Percentiles rank a stretch among this genome's conserved stretches.
phyloP scores from a whole-genome alignment of 495 filamentous ascomycete species.

The Parathielavia hyrcaniae region DNA sequence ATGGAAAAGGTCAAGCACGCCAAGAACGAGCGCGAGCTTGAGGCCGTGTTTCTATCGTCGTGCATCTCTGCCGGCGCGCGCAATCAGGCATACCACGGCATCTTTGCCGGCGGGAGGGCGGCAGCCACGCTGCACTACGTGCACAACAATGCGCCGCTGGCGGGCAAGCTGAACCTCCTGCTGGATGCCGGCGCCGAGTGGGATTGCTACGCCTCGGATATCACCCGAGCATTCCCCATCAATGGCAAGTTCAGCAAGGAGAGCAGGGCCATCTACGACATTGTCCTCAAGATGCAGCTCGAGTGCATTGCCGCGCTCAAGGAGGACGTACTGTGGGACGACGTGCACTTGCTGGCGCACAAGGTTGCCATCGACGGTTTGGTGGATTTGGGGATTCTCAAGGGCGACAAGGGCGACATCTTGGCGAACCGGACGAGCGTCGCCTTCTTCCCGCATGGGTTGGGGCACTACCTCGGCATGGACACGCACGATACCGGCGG shows the following conservation, averaged over 20 bases:
- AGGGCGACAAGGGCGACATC: conserved; percentile 62
- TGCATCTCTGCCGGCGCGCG: conserved; percentile 68
- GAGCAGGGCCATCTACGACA: conserved; percentile 72
- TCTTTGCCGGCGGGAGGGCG: conserved; percentile 69
- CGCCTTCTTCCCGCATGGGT: conserved; percentile 87
- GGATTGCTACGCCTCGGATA: conserved; percentile 74
- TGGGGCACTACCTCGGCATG: conserved; percentile 90
- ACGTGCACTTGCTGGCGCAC: conserved; percentile 73
- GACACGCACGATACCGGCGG: conserved; percentile 92
- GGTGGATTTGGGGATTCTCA: conserved; percentile 66
- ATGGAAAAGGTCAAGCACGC: conserved; percentile 58
- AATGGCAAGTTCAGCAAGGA: conserved; percentile 67
- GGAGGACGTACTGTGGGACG: conserved; percentile 76
- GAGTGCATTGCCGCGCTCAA: conserved; percentile 67
- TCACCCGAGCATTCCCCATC: conserved; percentile 85
- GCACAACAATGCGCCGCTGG: conserved; percentile 62
- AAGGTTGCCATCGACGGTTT: conserved; percentile 75
- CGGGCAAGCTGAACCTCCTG: conserved; percentile 65
- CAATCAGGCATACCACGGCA: conserved; percentile 78
- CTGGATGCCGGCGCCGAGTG: conserved; percentile 83
- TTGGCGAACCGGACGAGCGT: conserved; percentile 66
- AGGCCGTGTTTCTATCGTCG: conserved; percentile 67
- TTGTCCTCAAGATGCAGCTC: conserved; percentile 80
- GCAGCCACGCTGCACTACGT: conserved; percentile 86
- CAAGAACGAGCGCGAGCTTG: conserved; percentile 74